phyloP scores from a whole-genome alignment of 768 basidiomycete species.

The Pleurotus platypus region DNA sequence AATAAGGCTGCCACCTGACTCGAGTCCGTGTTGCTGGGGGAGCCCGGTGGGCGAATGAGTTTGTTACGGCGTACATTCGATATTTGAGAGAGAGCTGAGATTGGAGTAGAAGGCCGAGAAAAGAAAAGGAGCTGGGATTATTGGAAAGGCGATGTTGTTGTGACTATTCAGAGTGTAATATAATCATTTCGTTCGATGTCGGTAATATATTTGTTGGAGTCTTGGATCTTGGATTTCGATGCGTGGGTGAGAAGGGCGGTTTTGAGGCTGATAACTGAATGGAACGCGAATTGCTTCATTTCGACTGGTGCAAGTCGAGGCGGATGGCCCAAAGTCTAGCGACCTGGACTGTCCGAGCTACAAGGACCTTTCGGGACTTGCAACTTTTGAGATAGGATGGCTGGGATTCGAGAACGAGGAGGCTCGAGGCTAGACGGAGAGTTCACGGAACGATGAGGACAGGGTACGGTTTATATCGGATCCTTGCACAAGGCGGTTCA shows the following conservation, averaged over 20 bases:
- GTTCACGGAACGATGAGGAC: background rate
- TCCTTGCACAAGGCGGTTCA: conserved; percentile 6
- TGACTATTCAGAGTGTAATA: conserved; percentile 30
- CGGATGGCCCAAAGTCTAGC: conserved; percentile 33
- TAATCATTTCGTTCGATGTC: conserved; percentile 23
- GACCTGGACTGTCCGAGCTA: conserved; percentile 1
- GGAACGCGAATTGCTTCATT: conserved; percentile 30
- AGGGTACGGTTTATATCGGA: conserved; percentile 4
- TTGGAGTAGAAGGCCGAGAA: conserved; percentile 13
- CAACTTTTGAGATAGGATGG: background rate
- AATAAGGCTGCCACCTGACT: conserved; percentile 82
- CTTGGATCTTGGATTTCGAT: conserved; percentile 13
- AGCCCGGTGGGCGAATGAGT: conserved; percentile 67
- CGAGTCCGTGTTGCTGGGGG: conserved; percentile 64
- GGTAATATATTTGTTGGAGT: conserved; percentile 17
- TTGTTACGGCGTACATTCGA: conserved; percentile 38
- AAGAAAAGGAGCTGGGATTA: conserved; percentile 19
- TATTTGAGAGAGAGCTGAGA: conserved; percentile 16
- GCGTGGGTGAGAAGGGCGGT: conserved; percentile 15
- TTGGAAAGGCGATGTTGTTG: conserved; percentile 18
- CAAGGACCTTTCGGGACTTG: conserved; percentile 4
- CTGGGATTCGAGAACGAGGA: background rate
- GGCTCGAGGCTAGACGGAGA: background rate
- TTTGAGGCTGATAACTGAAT: conserved; percentile 4
- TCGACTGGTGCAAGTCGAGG: conserved; percentile 21